Conservation (phyloP, 164 flowering plant species). For the Vitis amurensis region DNA sequence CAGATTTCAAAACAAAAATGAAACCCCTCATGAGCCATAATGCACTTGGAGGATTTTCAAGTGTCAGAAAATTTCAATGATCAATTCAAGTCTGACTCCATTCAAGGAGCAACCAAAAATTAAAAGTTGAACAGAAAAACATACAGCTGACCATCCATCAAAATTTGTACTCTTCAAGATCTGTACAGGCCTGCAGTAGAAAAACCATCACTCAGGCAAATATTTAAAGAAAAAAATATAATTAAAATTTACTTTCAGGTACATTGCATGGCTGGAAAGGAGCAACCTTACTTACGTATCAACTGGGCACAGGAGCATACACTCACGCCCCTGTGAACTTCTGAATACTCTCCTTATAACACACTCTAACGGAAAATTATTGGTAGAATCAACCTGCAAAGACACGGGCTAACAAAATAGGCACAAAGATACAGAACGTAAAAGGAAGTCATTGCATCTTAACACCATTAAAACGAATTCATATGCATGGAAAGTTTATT, state of each 20-base stretch:
- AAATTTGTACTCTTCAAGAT: slow-evolving; percentile 84
- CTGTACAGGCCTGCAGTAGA: slow-evolving; percentile 81
- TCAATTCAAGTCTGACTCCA: neutral
- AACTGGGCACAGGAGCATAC: slow-evolving; percentile 89
- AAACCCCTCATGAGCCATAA: neutral
- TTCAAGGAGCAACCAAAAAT: neutral
- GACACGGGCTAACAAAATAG: too few species aligned
- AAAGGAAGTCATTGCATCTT: too few species aligned
- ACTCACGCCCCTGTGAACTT: slow-evolving; percentile 72
- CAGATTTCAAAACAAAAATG: neutral
- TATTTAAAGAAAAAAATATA: neutral
- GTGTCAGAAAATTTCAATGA: neutral
- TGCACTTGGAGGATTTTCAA: neutral
- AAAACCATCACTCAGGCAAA: slow-evolving; percentile 9
- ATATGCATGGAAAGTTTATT: too few species aligned
- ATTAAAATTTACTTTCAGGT: neutral
- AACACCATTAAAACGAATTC: too few species aligned
- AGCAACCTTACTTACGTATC: slow-evolving; percentile 67
- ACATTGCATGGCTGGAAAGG: neutral
- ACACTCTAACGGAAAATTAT: slow-evolving; percentile 62
- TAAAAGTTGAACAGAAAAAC: slow-evolving; percentile 26
- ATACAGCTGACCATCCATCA: slow-evolving; percentile 97
- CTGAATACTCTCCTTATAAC: neutral
- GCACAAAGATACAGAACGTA: too few species aligned
- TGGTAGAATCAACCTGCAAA: slow-evolving; percentile 77